Conservation (phyloP, 768 basidiomycete species). For the Kwoniella mangroviensis region DNA sequence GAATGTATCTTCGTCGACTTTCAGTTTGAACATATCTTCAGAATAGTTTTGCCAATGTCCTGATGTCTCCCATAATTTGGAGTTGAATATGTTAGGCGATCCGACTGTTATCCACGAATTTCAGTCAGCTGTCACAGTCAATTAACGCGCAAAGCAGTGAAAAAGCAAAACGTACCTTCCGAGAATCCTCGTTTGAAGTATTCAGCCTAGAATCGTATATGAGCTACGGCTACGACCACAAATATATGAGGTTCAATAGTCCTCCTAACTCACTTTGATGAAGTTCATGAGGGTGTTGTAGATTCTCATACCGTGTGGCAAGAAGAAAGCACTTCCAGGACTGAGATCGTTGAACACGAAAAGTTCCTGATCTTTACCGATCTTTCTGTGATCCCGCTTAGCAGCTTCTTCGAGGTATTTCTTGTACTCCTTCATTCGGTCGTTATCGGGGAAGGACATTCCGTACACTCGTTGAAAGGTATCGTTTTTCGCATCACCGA, state of each 20-base stretch:
- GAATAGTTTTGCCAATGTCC: slow-evolving; percentile 98
- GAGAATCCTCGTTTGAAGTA: slow-evolving; percentile 95
- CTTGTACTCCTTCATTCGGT: slow-evolving; percentile 93
- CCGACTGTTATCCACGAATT: slow-evolving; percentile 67
- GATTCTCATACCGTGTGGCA: slow-evolving; percentile 94
- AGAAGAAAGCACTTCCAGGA: slow-evolving; percentile 94
- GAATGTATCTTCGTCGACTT: slow-evolving; percentile 95
- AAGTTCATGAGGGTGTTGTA: slow-evolving; percentile 91
- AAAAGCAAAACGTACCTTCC: slow-evolving; percentile 66
- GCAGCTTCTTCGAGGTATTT: slow-evolving; percentile 94
- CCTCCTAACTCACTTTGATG: slow-evolving; percentile 70
- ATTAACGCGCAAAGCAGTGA: too few relatives aligned
- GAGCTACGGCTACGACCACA: slow-evolving; percentile 1
- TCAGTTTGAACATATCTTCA: slow-evolving; percentile 95
- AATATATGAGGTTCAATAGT: background rate
- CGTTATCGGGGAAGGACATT: slow-evolving; percentile 97
- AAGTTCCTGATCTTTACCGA: slow-evolving; percentile 95
- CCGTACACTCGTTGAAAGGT: slow-evolving; percentile 95
- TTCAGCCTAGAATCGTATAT: slow-evolving; percentile 65
- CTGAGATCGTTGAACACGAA: slow-evolving; percentile 98
- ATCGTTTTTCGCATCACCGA: slow-evolving; percentile 90
- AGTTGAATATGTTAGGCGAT: slow-evolving; percentile 96
- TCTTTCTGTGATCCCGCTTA: slow-evolving; percentile 96
- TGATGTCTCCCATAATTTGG: slow-evolving; percentile 95
- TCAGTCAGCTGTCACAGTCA: too few relatives aligned